These are phyloP conservation scores for Priceomyces fermenticarens DNA, from an alignment of 805 yeast species.

Conservation along the genomic window DNA sequence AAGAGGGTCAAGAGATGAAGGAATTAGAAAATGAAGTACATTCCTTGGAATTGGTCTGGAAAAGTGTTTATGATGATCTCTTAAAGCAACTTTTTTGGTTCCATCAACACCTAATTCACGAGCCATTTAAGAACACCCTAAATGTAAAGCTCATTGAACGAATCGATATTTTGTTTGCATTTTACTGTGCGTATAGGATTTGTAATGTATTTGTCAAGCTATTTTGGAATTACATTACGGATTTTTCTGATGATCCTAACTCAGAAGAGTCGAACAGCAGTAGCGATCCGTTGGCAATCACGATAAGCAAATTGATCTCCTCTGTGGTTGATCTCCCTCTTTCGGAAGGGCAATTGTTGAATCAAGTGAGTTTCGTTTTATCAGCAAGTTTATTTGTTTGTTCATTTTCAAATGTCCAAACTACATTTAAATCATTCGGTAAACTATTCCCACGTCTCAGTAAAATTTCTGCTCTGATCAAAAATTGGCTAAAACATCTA, in stretches of 20 bases:
- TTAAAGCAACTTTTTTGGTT: constrained; percentile 8
- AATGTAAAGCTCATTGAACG: constrained; percentile 1
- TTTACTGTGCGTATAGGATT: constrained; percentile 51
- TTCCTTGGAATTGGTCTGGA: constrained; percentile 30
- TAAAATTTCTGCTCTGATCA: constrained; percentile 13
- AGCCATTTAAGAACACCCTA: not conserved
- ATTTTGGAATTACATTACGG: constrained; percentile 25
- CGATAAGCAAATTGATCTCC: constrained; percentile 40
- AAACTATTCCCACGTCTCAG: constrained; percentile 23
- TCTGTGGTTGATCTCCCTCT: constrained; percentile 23
- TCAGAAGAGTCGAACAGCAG: constrained; percentile 11
- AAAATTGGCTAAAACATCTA: constrained; percentile 35
- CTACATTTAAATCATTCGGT: constrained; percentile 55
- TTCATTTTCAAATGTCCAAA: constrained; percentile 61
- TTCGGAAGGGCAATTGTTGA: constrained; percentile 39
- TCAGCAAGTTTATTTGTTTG: constrained; percentile 60
- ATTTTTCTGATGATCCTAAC: not conserved
- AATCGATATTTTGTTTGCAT: constrained; percentile 27
- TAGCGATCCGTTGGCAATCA: constrained; percentile 48
- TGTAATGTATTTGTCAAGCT: constrained; percentile 40
- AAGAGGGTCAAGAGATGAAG: constrained; percentile 19
- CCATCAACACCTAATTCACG: constrained; percentile 5
- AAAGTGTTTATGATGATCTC: constrained; percentile 29
- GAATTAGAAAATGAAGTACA: constrained; percentile 40
- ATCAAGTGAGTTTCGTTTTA: constrained; percentile 47